Evolutionary conservation across 192 early-diverging fungal genomes (phyloP), one percentile per base, ranked within the genome.

Genomic region (Oehlia diaphana): DNA sequence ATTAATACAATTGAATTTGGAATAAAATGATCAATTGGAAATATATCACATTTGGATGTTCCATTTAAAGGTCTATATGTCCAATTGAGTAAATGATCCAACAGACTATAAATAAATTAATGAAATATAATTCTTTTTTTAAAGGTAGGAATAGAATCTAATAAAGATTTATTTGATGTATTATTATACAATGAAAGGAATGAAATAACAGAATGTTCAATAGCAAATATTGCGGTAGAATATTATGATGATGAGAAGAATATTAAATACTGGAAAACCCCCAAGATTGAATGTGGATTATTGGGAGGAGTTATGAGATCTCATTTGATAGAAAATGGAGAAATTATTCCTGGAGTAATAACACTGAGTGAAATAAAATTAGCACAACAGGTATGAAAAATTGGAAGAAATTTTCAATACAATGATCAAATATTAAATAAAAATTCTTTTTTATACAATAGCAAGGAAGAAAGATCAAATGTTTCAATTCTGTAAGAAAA

Each of bases 401-500:
- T 47, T 58, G 66, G 1, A 33, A 50, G 19, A 23, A 10, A 26
- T 39, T 63, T 72, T 35, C 42, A 35, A 5, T 35, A n/a, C 19
- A 6, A 9, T 82, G 37, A 37, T 28, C 31, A 7, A 76, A 6
- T 63, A 3, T 42, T 42, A 42, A 42, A 14, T 64, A 23, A 5
- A 71, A 73, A 12, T 69, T 78, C 79, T 62, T 81, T 53, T n/a
- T 73, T 28, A 53, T 62, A 64, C 19, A 64, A 72, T 70, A 90
- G 89, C 75, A 85, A 61, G 82, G 81, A 42, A 47, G 84, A 74
- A 81, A 66, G 71, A 87, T 90, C 67, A 83, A 86, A 37, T 90
- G 87, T 63, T 90, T 90, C 77, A 90, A 90, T 73, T 90, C 89
- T 23, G 87, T 90, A 13, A 79, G 87, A 63, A 87, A 86, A 53